Evolutionary conservation across 2,329 filamentous ascomycete species (phyloP), one percentile per base, ranked within the genome.

Genomic region (Cladosporium austrohemisphaericum): DNA sequence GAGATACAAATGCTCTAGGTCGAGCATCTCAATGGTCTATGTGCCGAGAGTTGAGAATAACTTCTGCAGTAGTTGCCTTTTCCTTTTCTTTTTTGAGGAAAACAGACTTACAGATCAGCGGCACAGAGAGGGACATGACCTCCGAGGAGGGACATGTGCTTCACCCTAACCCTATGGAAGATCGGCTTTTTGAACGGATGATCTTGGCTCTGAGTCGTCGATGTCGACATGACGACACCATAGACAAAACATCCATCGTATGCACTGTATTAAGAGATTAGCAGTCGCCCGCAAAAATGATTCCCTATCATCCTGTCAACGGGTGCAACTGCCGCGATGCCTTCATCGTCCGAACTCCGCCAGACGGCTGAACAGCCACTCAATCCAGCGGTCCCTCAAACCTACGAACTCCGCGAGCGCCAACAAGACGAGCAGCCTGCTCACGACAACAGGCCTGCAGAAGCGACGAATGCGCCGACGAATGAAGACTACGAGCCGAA

Each of bases 401-500:
- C 48, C 48, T 50, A 50, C 48, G 48, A 50, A 16, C 10, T 50
- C 32, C 48, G 48, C 23, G 48, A 45, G 13, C 40, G 48, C 3
- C 48, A 50, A 31, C 32, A 43, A 43, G 22, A 38, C 22, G 48
- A 50, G 25, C 48, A 50, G 19, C 48, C 48, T 1, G 32, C 48
- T 5, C 23, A 38, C 44, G 38, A 38, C 32, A 38, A 38, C 33
- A 23, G 48, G 11, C 40, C 48, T 11, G n/a, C 23, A 6, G 32
- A 50, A 25, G 48, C 48, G 5, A 50, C 33, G 3, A 64, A 64
- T 51, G 56, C 56, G 10, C 54, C 60, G 1, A 59, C 54, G n/a
- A 55, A 59, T 29, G 60, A 71, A 41, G 70, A 74, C 57, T 75
- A 74, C 52, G 64, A 68, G 26, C 72, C 72, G 4, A 60, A 70